phyloP scores from a whole-genome alignment of 257 asterid species.

The Gardenia jasminoides region DNA sequence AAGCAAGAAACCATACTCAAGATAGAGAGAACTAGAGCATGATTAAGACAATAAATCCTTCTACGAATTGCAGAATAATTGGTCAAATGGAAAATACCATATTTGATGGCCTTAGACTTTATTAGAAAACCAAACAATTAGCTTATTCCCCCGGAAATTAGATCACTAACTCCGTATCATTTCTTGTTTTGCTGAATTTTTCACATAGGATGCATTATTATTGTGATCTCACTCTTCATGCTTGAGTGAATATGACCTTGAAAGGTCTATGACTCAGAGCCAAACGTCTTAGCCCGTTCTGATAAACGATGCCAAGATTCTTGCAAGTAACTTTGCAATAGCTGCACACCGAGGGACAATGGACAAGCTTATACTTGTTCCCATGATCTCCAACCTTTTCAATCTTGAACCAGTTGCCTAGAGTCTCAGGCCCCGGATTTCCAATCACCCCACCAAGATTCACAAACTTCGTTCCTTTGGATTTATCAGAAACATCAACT shows the following conservation, averaged over 20 bases:
- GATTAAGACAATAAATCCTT: too few relatives aligned
- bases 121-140: too few relatives aligned
- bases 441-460: constrained; percentile 10
- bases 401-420: constrained; percentile 22
- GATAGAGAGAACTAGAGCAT: too few relatives aligned
- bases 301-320: constrained; percentile 8
- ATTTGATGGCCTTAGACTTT: not conserved
- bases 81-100: not conserved
- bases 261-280: not conserved
- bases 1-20: too few relatives aligned
- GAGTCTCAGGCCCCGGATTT: not conserved
- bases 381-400: not conserved
- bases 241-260: constrained; percentile 1
- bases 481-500: not conserved
- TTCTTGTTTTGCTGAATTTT: too few relatives aligned
- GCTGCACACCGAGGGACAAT: constrained; percentile 13
- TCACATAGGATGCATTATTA: too few relatives aligned
- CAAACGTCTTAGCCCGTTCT: constrained; percentile 17
- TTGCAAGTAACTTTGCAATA: constrained; percentile 2
- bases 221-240: not conserved
- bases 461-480: constrained; percentile 3
- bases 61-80: not conserved
- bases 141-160: too few relatives aligned
- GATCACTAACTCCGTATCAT: too few relatives aligned
- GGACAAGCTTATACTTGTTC: constrained; percentile 7